These are phyloP conservation scores for Candida piceae DNA, from an alignment of 805 yeast genomes.

Conservation along the genomic window DNA sequence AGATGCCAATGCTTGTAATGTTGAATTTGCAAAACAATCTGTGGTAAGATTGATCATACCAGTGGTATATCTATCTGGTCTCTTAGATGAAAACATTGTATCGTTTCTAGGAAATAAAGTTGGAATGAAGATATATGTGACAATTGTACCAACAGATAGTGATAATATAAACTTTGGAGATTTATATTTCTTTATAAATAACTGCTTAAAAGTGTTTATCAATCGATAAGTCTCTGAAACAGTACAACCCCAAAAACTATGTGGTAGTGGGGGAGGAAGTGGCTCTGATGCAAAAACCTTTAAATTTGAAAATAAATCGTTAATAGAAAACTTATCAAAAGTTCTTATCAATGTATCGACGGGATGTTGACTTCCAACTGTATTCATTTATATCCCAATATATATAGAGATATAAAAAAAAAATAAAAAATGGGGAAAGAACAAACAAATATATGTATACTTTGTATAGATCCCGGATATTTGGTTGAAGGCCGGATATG, in stretches of 20 bases:
- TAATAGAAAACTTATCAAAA: not conserved
- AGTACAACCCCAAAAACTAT: no score
- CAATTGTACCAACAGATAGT: constrained; percentile 3
- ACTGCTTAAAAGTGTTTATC: not conserved
- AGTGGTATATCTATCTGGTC: constrained; percentile 73
- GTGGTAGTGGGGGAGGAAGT: no score
- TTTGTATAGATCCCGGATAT: no score
- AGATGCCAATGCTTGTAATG: constrained; percentile 72
- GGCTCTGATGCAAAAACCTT: no score
- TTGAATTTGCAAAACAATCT: constrained; percentile 90
- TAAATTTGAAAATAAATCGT: not conserved
- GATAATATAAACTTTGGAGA: constrained; percentile 2
- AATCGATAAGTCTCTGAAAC: not conserved
- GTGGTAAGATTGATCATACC: constrained; percentile 79
- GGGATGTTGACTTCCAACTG: not conserved
- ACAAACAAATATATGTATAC: no score
- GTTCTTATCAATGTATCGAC: not conserved
- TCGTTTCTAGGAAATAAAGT: constrained; percentile 11
- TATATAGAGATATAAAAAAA: not conserved
- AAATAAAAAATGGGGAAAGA: not conserved
- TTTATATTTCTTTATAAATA: not conserved
- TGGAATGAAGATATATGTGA: constrained; percentile 14
- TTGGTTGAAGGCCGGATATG: no score
- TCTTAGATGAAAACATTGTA: constrained; percentile 25
- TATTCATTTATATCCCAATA: no score